phyloP scores from a whole-genome alignment of 108 stramenopile genomes.

The Aurantiochytrium sp. region DNA sequence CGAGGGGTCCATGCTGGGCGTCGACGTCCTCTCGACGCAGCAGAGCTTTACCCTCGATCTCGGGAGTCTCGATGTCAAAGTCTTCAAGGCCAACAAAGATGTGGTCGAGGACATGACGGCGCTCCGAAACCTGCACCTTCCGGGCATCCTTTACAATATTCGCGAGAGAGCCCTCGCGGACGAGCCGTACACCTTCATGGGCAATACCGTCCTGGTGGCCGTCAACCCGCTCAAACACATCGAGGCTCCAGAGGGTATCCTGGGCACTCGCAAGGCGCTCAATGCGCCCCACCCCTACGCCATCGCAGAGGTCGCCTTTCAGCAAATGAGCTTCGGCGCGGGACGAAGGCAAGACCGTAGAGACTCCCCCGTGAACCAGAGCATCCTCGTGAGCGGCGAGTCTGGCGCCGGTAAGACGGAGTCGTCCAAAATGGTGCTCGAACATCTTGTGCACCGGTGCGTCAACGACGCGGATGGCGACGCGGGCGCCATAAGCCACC shows the following conservation, averaged over 20 bases:
- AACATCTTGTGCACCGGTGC: neutral
- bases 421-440: slow-evolving; percentile 19
- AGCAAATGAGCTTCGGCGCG: neutral
- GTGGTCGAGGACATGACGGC: neutral
- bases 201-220: slow-evolving; percentile 34
- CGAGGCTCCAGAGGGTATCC: neutral
- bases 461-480: neutral
- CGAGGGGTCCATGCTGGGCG: neutral
- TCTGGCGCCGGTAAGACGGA: slow-evolving; percentile 35
- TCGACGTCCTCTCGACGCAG: neutral
- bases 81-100: neutral
- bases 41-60: neutral
- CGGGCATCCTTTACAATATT: slow-evolving; percentile 35
- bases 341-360: neutral
- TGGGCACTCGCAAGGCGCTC: neutral
- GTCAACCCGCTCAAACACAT: slow-evolving; percentile 39
- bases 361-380: neutral
- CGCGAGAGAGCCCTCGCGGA: slow-evolving; percentile 24
- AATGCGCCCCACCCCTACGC: neutral
- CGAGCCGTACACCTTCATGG: slow-evolving; percentile 39
- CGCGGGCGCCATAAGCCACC: neutral
- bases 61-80: neutral
- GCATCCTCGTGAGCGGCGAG: slow-evolving; percentile 27
- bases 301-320: neutral
- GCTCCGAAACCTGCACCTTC: neutral